Conservation (phyloP, 2,329 filamentous ascomycete species). For the Clonostachys solani region DNA sequence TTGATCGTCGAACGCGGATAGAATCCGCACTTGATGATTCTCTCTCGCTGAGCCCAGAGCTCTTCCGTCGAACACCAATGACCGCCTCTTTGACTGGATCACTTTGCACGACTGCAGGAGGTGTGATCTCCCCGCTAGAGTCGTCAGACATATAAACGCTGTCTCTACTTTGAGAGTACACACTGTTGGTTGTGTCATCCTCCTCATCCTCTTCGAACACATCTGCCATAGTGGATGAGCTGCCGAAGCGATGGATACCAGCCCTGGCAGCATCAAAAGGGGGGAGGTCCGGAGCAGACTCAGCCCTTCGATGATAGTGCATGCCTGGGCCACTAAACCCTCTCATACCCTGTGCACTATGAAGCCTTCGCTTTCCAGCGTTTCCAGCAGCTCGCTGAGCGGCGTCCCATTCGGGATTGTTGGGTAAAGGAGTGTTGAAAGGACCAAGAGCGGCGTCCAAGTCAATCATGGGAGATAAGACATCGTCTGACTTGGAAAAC, state of each 20-base stretch:
- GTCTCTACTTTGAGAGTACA: slow-evolving; percentile 32
- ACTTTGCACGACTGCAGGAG: slow-evolving; percentile 17
- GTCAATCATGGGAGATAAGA: slow-evolving; percentile 80
- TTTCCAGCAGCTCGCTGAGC: slow-evolving; percentile 54
- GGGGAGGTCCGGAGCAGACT: slow-evolving; percentile 75
- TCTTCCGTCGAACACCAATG: slow-evolving; percentile 32
- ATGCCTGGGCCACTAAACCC: slow-evolving; percentile 65
- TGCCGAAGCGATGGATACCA: slow-evolving; percentile 58
- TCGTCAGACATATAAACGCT: slow-evolving; percentile 28
- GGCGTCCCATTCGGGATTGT: slow-evolving; percentile 63
- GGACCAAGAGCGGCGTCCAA: slow-evolving; percentile 89
- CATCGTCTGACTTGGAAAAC: slow-evolving; percentile 48
- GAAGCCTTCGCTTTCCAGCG: slow-evolving; percentile 61
- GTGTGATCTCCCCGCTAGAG: slow-evolving; percentile 32
- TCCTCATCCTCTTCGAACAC: slow-evolving; percentile 83
- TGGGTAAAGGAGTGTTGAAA: slow-evolving; percentile 73
- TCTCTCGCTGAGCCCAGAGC: slow-evolving; percentile 37
- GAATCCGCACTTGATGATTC: slow-evolving; percentile 16
- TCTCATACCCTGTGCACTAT: slow-evolving; percentile 70
- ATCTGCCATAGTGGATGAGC: slow-evolving; percentile 74
- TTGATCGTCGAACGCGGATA: slow-evolving; percentile 43
- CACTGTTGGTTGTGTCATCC: slow-evolving; percentile 19
- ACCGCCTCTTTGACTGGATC: slow-evolving; percentile 10
- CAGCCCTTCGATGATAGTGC: slow-evolving; percentile 73
- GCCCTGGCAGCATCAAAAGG: slow-evolving; percentile 63